Evolutionary conservation across 257 asterid species (phyloP), one percentile per base, ranked within the genome.

Genomic region (Solanum tacnaense): DNA sequence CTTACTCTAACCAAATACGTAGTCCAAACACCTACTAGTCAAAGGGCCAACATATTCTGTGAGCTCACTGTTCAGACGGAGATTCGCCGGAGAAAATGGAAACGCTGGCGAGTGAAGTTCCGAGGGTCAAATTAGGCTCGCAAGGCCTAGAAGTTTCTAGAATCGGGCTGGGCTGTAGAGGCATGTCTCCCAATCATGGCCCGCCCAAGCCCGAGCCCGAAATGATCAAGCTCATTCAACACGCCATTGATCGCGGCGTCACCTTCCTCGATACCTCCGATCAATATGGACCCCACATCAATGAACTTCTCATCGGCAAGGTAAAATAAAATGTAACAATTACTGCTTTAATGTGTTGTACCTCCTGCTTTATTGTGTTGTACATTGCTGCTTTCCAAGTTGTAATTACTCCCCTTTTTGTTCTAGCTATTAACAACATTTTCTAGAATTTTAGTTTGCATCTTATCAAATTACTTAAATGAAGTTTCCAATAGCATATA

Each of bases 261-360:
- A 91, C 90, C 62, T 87, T 88, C 20, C 85, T 89, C 10, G 92
- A 91, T 27, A 91, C 93, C 41, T 79, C 92, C 87, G 92, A 89
- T 27, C 71, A 71, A 32, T 89, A 91, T 20, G 93, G 93, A 4
- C 91, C 92, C 3, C 87, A 89, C 79, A 78, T 88, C 56, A 89
- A 89, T 74, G 93, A 91, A 36, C 11, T 88, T 49, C 89, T 91
- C 84, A n/a, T 89, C 27, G 92, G 92, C 39, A 88, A 91, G 92
- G 93, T 86, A 76, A 3, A 9, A 35, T 13, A 67, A 3, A 9
- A 35, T 13, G 83, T 11, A 74, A 25, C 6, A 12, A 12, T 38
- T 75, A 39, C 32, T 75, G 2, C 34, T 23, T 75, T 38, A 6
- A 46, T 3, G 5, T n/a, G 46, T 29, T 62, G 31, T 39, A 39